Base-by-base conservation (phyloP, 2,329 filamentous ascomycete genomes). In the Mollisia scopiformis region DNA sequence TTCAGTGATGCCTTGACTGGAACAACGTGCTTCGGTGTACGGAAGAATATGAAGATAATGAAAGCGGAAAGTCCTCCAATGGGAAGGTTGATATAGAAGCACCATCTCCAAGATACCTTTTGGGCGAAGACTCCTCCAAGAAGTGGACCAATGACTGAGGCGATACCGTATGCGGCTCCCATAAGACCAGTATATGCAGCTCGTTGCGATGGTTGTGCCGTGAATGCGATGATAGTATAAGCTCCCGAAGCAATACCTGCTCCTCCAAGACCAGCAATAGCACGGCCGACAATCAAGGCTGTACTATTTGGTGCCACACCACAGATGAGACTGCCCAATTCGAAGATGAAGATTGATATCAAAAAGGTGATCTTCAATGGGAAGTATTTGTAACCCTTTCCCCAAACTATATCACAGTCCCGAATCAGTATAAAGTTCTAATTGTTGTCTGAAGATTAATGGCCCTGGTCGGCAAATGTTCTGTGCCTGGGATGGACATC, bases 161-260 rank as follows among this genome's bases (percentile, higher is more conserved):
- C 69, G 10, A 72, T 61, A 16, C 68, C 71, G 55, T 66, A 74
- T 6, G 65, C 67, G 46, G 67, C 69, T 61, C 72, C 74, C 62
- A 77, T 63, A 7, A 75, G 59, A 16, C 74, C 76, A 8, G 71
- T 74, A 33, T 73, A 74, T 3, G 71, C 67, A 2, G 77, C 71
- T 49, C 76, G 66, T 50, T 73, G 69, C 8, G 67, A 57, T 1
- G 73, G 74, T 21, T 69, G 64, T 2, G 73, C 74, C 11, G 69
- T 61, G 54, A 74, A 79, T 0, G 74, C 78, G 58, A 80, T 78
- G 57, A 81, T 79, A 1, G 74, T 80, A 68, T 81, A 77, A 1
- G 76, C 74, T 0, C 79, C 80, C 0, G 73, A 66, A 72, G 76
- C 27, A 49, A 72, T 71, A 43, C 71, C 74, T 33, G 67, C 72